These are phyloP conservation scores for Hypoxylon trugodes DNA, from an alignment of 495 filamentous ascomycete genomes.

Conservation along the genomic window DNA sequence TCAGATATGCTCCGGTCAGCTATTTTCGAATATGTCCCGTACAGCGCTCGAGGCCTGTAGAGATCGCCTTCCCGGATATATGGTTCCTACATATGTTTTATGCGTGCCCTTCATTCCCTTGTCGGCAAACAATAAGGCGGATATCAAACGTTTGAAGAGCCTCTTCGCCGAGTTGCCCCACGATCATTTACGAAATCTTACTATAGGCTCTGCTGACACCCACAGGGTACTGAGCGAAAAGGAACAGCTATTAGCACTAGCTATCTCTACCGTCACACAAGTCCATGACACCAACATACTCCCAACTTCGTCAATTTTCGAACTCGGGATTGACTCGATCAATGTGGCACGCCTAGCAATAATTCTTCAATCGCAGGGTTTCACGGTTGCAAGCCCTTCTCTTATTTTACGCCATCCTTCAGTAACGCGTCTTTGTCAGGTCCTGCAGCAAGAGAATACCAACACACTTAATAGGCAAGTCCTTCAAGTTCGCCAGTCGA, in stretches of 20 bases:
- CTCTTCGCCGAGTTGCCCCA: conserved; percentile 67
- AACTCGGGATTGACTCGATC: conserved; percentile 84
- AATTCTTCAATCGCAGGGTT: conserved; percentile 60
- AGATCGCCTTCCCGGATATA: conserved; percentile 71
- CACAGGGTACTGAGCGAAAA: conserved; percentile 46
- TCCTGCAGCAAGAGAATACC: conserved; percentile 41
- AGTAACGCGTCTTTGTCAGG: conserved; percentile 57
- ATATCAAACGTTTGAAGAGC: conserved; percentile 65
- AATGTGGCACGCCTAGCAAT: conserved; percentile 71
- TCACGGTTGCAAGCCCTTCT: conserved; percentile 66
- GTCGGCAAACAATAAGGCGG: conserved; percentile 78
- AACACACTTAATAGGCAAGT: conserved; percentile 42
- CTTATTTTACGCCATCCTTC: conserved; percentile 70
- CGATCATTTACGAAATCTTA: conserved; percentile 62
- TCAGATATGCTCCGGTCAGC: conserved; percentile 41
- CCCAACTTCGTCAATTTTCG: conserved; percentile 73
- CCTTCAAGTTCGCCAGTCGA: conserved; percentile 59
- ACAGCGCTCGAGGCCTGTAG: conserved; percentile 62
- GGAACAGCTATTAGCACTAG: conserved; percentile 58
- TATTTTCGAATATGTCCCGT: conserved; percentile 37
- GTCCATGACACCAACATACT: conserved; percentile 55
- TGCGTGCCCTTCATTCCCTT: conserved; percentile 70
- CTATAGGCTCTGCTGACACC: conserved; percentile 34
- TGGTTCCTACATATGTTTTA: conserved; percentile 79
- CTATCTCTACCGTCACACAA: conserved; percentile 59